Conservation (phyloP, 129 eudicot genomes). For the Daucus carota region DNA sequence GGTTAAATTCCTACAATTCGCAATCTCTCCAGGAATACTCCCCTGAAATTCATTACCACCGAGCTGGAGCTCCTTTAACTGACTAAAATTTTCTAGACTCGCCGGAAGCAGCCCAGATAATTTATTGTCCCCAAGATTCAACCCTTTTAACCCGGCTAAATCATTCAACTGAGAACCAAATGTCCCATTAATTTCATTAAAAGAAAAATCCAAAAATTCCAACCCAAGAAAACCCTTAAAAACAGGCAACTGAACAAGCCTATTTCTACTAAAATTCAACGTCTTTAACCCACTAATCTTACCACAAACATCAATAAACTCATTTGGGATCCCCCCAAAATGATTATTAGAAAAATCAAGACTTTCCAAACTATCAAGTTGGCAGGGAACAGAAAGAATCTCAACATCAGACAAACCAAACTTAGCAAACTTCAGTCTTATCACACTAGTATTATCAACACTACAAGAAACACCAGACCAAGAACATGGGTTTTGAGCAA, state of each 20-base stretch:
- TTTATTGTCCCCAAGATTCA: slow-evolving; percentile 36
- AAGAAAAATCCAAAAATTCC: slow-evolving; percentile 52
- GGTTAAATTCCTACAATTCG: slow-evolving; percentile 35
- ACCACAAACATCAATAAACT: slow-evolving; percentile 39
- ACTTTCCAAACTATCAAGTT: slow-evolving; percentile 32
- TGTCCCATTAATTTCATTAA: slow-evolving; percentile 26
- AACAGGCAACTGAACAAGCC: slow-evolving; percentile 39
- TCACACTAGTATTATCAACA: slow-evolving; percentile 25
- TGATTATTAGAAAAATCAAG: slow-evolving; percentile 60
- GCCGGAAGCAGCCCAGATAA: slow-evolving; percentile 46
- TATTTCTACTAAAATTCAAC: slow-evolving; percentile 58
- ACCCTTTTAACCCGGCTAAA: slow-evolving; percentile 36
- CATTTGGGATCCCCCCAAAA: slow-evolving; percentile 34
- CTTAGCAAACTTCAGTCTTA: slow-evolving; percentile 25
- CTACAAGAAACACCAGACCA: slow-evolving; percentile 65
- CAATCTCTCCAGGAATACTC: slow-evolving; percentile 35
- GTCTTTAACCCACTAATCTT: slow-evolving; percentile 27
- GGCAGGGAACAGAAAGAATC: slow-evolving; percentile 47
- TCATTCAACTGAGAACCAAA: slow-evolving; percentile 35
- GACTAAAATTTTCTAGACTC: slow-evolving; percentile 26
- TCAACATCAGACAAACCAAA: slow-evolving; percentile 25
- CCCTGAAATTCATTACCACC: slow-evolving; percentile 31
- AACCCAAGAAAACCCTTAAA: slow-evolving; percentile 42
- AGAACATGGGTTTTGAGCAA: slow-evolving; percentile 45
- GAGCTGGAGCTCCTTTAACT: slow-evolving; percentile 51